Base-by-base conservation (phyloP, 2,329 filamentous ascomycete species). In the Paracoccidioides lutzii region DNA sequence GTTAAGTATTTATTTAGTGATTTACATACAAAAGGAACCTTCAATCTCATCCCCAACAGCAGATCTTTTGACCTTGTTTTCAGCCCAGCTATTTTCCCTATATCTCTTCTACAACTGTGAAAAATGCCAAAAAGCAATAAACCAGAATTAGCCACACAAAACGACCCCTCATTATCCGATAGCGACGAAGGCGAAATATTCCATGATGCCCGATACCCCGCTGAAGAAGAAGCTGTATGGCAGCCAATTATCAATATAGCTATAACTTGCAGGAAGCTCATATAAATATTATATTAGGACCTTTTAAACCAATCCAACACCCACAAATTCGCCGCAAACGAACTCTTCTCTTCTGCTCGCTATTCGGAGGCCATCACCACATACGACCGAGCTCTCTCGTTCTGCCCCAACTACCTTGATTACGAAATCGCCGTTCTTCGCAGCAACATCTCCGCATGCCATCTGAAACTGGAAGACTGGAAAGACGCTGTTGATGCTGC, bases 401-500 rank as follows among this genome's bases (percentile, higher is more conserved):
- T 83, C 6, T 90, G 88, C 64, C 91, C 91, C 1, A 84, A 82
- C 60, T 94, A 95, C 67, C 80, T 95, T 32, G 83, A 91, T 67
- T 95, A 88, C 72, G 89, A 95, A 63, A 78, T 91, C 59, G 89
- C 90, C 32, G 88, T 97, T 8, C 77, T 97, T 5, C 82, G 85
- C 57, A 90, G 87, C 67, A 97, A 97, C 73, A 85, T 96, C 61
- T 81, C 91, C 1, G 91, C 90, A 8, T 95, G 90, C 67, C 82
- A 95, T 64, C 70, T 97, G 55, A 94, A 94, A 68, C 76, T 94
- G 3, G 78, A 83, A 58, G 84, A 91, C 59, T 96, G 90, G 88
- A 89, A 90, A 62, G 83, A 88, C 35, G 88, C 89, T 8, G 79
- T 90, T 45, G 83, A 84, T 51, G 78, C 81, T 8, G 90, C 90